Conservation (phyloP, 1,139 yeast species). For the Magnusiomyces magnusii region DNA sequence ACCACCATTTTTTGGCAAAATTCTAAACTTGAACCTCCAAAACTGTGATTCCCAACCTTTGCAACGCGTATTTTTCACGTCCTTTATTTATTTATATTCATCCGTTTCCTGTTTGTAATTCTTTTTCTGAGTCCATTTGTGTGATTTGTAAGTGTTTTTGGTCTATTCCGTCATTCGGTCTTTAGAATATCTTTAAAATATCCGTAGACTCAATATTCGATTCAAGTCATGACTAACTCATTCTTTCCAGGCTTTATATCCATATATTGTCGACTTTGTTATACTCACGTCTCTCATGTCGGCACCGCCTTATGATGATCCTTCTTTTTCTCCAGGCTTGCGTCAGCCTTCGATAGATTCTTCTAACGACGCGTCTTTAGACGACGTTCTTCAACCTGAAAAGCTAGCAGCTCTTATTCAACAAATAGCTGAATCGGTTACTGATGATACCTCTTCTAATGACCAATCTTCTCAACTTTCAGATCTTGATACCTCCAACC, state of each 20-base stretch:
- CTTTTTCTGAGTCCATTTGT: background rate
- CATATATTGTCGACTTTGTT: background rate
- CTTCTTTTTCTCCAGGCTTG: background rate
- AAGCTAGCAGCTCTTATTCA: slow-evolving; percentile 1
- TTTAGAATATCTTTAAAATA: background rate
- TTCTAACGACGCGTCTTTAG: background rate
- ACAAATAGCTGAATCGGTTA: background rate
- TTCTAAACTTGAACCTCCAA: background rate
- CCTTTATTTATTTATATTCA: background rate
- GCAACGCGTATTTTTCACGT: background rate
- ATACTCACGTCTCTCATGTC: slow-evolving; percentile 3
- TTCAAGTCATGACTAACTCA: background rate
- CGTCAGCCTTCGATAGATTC: background rate
- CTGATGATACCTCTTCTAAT: background rate
- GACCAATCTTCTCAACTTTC: background rate
- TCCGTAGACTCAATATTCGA: background rate
- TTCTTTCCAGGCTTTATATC: background rate
- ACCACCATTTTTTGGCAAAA: background rate
- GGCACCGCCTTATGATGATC: background rate
- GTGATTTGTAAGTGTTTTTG: background rate
- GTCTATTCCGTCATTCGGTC: background rate
- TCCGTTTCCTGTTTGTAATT: background rate
- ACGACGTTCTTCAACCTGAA: background rate
- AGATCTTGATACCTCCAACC: background rate
- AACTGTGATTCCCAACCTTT: background rate